Percentiles rank a stretch among this genome's conserved stretches.
These are phyloP conservation scores for Hymenoscyphus fructigenus DNA, from an alignment of 2,329 filamentous ascomycete genomes.

Conservation along the genomic window DNA sequence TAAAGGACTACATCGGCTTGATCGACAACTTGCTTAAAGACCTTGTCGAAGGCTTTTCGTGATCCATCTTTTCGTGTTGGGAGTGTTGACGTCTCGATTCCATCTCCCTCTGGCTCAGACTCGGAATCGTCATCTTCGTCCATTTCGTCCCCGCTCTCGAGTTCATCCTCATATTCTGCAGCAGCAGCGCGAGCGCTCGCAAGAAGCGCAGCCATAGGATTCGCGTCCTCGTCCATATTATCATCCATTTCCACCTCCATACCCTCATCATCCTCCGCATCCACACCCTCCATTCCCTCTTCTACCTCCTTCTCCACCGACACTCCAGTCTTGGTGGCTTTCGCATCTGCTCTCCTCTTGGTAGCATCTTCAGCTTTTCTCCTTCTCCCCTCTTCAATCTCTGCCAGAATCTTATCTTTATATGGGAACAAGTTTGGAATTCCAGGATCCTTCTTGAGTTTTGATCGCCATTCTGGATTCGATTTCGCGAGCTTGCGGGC, in stretches of 20 bases:
- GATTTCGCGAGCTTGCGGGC: conserved; percentile 85
- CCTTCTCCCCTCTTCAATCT: conserved; percentile 86
- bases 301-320: conserved; percentile 45
- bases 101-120: conserved; percentile 47
- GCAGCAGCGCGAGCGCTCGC: conserved; percentile 80
- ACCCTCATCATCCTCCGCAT: conserved; percentile 50
- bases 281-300: conserved; percentile 44
- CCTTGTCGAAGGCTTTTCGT: conserved; percentile 87
- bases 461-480: conserved; percentile 95
- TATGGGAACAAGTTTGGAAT: conserved; percentile 97
- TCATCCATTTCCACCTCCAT: conserved; percentile 55
- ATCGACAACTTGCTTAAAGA: conserved; percentile 91
- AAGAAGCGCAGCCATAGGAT: conserved; percentile 89
- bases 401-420: conserved; percentile 91
- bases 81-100: conserved; percentile 50
- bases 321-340: conserved; percentile 60
- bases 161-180: conserved; percentile 62
- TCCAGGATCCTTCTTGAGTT: conserved; percentile 95
- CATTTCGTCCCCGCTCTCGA: conserved; percentile 51
- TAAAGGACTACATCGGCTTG: conserved; percentile 89
- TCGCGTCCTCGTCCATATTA: conserved; percentile 64
- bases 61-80: conserved; percentile 62
- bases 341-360: conserved; percentile 69
- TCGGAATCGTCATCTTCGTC: conserved; percentile 52
- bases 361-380: conserved; percentile 77